A percentile compares a stretch with the other conserved stretches of the same genome.
phyloP scores from a whole-genome alignment of 1,284 basidiomycete species.

The Ustilago vetiveriae region DNA sequence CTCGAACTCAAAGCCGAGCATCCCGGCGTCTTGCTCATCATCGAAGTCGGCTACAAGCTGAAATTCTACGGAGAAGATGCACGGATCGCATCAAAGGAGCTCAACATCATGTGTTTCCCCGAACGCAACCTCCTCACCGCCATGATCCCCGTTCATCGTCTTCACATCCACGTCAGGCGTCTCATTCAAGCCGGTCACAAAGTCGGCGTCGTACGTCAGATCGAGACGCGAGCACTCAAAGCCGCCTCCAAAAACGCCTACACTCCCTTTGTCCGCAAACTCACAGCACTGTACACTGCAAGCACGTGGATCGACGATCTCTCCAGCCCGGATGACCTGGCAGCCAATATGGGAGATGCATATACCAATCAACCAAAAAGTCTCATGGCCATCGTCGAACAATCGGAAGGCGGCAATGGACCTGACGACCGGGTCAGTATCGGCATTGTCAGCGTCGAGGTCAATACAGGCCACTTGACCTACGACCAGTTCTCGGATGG shows the following conservation, averaged over 20 bases:
- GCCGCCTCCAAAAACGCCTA: constrained; percentile 72
- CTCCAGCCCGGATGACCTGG: constrained; percentile 73
- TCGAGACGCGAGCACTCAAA: constrained; percentile 93
- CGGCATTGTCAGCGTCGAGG: constrained; percentile 81
- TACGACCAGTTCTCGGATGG: constrained; percentile 78
- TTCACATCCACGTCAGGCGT: constrained; percentile 82
- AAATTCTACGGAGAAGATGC: constrained; percentile 88
- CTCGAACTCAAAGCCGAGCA: constrained; percentile 68
- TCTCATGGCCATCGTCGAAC: constrained; percentile 73
- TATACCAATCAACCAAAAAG: constrained; percentile 46
- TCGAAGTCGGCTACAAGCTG: constrained; percentile 75
- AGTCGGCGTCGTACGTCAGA: constrained; percentile 89
- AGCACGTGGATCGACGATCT: constrained; percentile 82
- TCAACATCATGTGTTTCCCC: constrained; percentile 79
- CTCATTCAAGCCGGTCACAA: constrained; percentile 82
- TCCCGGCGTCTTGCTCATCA: constrained; percentile 80
- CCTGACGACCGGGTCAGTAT: constrained; percentile 75
- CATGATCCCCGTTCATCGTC: constrained; percentile 81
- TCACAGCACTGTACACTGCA: constrained; percentile 85
- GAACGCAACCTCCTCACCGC: constrained; percentile 84
- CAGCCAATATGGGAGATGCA: constrained; percentile 9
- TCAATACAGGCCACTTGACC: constrained; percentile 87
- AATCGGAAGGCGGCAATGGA: constrained; percentile 71
- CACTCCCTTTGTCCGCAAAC: constrained; percentile 78
- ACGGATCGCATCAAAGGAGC: constrained; percentile 80